These are phyloP conservation scores for Kodamaea kaohsiungensis DNA, from an alignment of 805 yeast species.

Conservation along the genomic window DNA sequence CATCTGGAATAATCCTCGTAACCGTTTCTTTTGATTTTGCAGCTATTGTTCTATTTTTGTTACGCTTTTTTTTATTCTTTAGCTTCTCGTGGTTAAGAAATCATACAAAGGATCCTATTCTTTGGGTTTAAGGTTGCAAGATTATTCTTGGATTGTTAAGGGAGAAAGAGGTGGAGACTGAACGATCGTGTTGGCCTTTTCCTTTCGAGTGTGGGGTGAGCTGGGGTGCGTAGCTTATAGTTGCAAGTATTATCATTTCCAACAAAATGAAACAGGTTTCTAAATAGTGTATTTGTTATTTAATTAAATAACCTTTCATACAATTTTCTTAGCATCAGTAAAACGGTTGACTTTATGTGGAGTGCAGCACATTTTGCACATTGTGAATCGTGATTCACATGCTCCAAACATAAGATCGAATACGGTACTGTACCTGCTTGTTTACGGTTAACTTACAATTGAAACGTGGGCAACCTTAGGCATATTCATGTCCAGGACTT, in stretches of 20 bases:
- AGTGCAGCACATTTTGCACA: not conserved
- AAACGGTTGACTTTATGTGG: not conserved
- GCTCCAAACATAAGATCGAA: not conserved
- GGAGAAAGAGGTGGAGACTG: not conserved
- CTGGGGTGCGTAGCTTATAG: too few relatives aligned
- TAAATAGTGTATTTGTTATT: too few relatives aligned
- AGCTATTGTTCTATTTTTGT: slow-evolving; percentile 3
- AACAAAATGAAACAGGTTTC: too few relatives aligned
- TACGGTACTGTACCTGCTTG: not conserved
- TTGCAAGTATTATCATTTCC: too few relatives aligned
- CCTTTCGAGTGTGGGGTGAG: too few relatives aligned
- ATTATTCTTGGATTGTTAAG: not conserved
- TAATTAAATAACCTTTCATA: not conserved
- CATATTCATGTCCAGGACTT: not conserved
- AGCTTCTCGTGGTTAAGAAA: not conserved
- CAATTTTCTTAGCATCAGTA: not conserved
- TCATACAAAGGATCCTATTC: not conserved
- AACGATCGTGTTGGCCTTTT: not conserved
- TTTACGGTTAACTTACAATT: not conserved
- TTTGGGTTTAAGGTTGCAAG: not conserved
- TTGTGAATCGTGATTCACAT: not conserved
- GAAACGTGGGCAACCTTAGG: not conserved
- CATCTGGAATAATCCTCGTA: not conserved
- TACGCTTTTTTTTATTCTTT: not conserved
- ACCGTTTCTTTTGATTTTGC: slow-evolving; percentile 1